Base-by-base conservation (phyloP, 2,329 filamentous ascomycete genomes). In the Cordyceps tenuipes region DNA sequence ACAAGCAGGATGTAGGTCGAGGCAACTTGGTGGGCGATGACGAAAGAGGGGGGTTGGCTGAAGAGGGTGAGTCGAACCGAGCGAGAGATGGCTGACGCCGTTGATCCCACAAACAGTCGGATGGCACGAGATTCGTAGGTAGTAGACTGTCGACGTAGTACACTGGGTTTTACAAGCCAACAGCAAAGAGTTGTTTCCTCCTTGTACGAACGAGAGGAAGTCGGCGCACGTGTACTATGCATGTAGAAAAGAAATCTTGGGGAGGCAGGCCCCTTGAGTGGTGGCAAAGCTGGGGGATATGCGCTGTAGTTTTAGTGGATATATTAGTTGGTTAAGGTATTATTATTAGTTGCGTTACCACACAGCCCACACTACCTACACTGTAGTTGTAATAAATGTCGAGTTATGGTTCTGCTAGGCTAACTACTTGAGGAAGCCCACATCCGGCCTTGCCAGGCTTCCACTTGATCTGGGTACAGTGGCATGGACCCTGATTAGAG, bases 271-370 rank as follows among this genome's bases (percentile, higher is more conserved):
- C 44, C 43, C 1, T 29, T 5, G 29, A 43, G 10, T 6, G 47
- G 56, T 59, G 56, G 56, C 47, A 59, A 59, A 59, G 56, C 56
- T 59, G 56, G 56, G 56, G 48, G 56, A 59, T 59, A 34, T 50
- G 55, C 55, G 23, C 51, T 56, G 48, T 34, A 50, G 13, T 3
- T 9, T 46, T 46, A n/a, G 43, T 46, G 43, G n/a, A n/a, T 21
- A 23, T 43, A 17, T 23, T 43, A 17, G 15, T 17, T 5, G 13
- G 15, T 17, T n/a, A n/a, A n/a, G n/a, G n/a, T 43, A 23, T 3
- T 23, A 4, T 23, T 23, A 23, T 43, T 29, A 43, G 41, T 13
- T 13, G 34, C 34, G 12, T 6, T 13, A 12, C 34, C 34, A 36
- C 34, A 36, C 34, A 36, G 34, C 10, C 34, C 34, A 36, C n/a